Evolutionary conservation across 768 basidiomycete genomes (phyloP).

Genomic region (Lactarius pseudohatsudake): DNA sequence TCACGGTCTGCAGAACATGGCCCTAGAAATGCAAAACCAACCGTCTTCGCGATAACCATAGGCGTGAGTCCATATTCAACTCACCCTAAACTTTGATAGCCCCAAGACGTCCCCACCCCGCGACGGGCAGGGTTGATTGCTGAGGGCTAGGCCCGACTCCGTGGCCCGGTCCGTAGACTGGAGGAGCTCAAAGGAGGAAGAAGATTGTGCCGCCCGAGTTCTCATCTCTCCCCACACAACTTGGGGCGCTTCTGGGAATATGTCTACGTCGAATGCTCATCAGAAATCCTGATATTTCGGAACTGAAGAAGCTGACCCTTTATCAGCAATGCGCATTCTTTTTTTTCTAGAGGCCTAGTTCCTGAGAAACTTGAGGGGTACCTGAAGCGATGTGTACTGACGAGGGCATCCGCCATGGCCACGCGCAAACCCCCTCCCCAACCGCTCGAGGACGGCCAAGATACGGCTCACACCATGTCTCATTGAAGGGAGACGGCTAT

Average conservation of each 20-base stretch:
- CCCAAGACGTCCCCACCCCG: not conserved
- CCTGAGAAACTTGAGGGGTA: not conserved
- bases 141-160: not conserved
- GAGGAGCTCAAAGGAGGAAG: not conserved
- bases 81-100: not conserved
- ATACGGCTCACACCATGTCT: not conserved
- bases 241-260: not conserved
- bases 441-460: not conserved
- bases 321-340: not conserved
- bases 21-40: not conserved
- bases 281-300: not conserved
- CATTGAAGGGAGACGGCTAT: not conserved
- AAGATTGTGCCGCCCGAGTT: not conserved
- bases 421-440: not conserved
- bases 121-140: not conserved
- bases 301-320: not conserved
- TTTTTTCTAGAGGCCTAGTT: not conserved
- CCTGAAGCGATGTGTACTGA: not conserved
- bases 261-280: not conserved
- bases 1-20: not conserved
- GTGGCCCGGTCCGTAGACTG: not conserved
- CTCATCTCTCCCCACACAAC: not conserved
- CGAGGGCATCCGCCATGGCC: not conserved
- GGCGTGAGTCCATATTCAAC: not conserved
- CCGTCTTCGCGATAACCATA: not conserved